Base-by-base conservation (phyloP, 2,329 filamentous ascomycete species). In the Tricladium varicosporioides region DNA sequence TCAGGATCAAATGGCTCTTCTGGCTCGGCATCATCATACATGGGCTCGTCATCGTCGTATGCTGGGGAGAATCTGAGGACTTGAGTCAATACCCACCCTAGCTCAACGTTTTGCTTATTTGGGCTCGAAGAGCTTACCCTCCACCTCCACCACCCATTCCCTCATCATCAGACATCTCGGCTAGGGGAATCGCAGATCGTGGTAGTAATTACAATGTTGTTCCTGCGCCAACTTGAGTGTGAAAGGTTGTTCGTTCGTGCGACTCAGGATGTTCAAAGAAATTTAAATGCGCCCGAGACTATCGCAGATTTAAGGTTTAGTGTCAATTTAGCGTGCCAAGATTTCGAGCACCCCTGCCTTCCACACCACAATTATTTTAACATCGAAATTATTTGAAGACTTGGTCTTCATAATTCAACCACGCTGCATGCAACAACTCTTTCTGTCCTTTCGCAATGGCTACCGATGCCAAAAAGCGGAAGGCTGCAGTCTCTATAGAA, bases 161-260 rank as follows among this genome's bases (percentile, higher is more conserved):
- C 33, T 60, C 87, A 75, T 86, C 86, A 75, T 90, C 87, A 74
- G 87, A 91, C 88, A 91, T 91, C 5, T 63, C 62, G 51, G 40
- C n/a, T 31, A 18, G 27, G 31, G 53, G 16, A 42, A 16, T 51
- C 50, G 55, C 33, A 32, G 19, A 45, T 51, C 9, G 22, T 48
- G 18, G 15, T 15, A 15, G 19, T 33, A 32, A 22, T 47, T 40
- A 43, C 43, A 43, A 50, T n/a, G 31, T 15, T 36, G 27, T 16
- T 50, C 43, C 45, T 19, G 33, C 33, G 16, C 7, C 45, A 48
- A 15, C 13, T 42, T 40, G 51, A 53, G 49, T 18, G 33, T 36
- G 32, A 42, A 55, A 49, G 19, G 48, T 31, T 43, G 44, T 36
- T 56, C 48, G 56, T 52, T 31, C 4, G 48, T 48, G 47, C 31